A percentile compares a stretch with the other conserved stretches of the same genome.
These are phyloP conservation scores for Elongisporangium prolatum DNA, from an alignment of 352 stramenopile species.

Conservation along the genomic window DNA sequence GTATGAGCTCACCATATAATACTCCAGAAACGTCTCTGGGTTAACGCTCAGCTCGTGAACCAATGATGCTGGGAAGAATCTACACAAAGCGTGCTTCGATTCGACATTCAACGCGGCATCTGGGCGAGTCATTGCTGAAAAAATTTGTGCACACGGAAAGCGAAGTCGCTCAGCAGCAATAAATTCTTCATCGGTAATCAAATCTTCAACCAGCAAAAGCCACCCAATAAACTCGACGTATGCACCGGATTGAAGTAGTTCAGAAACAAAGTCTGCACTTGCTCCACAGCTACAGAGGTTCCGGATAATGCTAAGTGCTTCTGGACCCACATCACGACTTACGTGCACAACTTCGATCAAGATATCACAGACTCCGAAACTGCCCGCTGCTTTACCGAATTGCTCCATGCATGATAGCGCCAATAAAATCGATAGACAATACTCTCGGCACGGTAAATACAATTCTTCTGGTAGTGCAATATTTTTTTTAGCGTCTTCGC, in stretches of 20 bases:
- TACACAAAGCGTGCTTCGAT: constrained; percentile 41
- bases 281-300: constrained; percentile 58
- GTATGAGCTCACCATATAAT: constrained; percentile 38
- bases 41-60: constrained; percentile 49
- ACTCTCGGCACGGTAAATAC: constrained; percentile 53
- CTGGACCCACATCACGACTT: constrained; percentile 43
- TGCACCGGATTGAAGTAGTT: constrained; percentile 67
- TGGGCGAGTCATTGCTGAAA: constrained; percentile 55
- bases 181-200: constrained; percentile 62
- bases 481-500: constrained; percentile 38
- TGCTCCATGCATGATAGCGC: constrained; percentile 47
- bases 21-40: constrained; percentile 49
- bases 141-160: constrained; percentile 52
- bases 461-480: constrained; percentile 51
- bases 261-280: constrained; percentile 35
- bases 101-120: constrained; percentile 41
- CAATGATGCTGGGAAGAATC: constrained; percentile 68
- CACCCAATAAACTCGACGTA: constrained; percentile 82
- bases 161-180: constrained; percentile 45
- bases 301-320: constrained; percentile 53
- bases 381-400: constrained; percentile 45
- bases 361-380: constrained; percentile 71
- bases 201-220: constrained; percentile 58
- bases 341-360: constrained; percentile 72
- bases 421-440: constrained; percentile 56